phyloP scores from a whole-genome alignment of 306 rosid genomes.

The Begonia fuchsioides region DNA sequence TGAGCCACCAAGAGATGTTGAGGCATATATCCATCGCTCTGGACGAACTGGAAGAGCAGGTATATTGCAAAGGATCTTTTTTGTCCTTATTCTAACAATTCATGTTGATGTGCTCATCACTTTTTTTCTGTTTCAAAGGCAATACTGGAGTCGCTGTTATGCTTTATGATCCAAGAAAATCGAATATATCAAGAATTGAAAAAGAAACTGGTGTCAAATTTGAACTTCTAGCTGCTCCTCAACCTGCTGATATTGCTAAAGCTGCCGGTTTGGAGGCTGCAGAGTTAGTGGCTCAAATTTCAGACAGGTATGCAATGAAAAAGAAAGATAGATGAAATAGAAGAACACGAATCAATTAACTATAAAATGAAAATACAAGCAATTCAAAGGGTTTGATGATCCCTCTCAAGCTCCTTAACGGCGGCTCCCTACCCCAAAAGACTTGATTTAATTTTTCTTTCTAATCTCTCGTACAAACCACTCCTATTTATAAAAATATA shows the following conservation, averaged over 20 bases:
- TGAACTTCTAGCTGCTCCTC: slow-evolving; percentile 72
- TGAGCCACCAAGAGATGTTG: slow-evolving; percentile 94
- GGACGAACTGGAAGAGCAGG: slow-evolving; percentile 99
- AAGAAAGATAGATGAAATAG: too few species aligned
- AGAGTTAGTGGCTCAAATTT: slow-evolving; percentile 40
- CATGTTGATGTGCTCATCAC: too few species aligned
- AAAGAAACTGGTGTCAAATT: slow-evolving; percentile 82
- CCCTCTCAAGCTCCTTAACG: too few species aligned
- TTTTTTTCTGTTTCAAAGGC: slow-evolving; percentile 26
- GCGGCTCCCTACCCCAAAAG: too few species aligned
- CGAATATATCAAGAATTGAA: slow-evolving; percentile 56
- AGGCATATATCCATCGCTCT: slow-evolving; percentile 91
- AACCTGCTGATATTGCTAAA: slow-evolving; percentile 71
- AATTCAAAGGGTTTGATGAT: too few species aligned
- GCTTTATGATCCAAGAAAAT: slow-evolving; percentile 71
- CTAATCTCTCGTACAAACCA: too few species aligned
- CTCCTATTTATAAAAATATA: too few species aligned
- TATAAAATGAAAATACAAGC: too few species aligned
- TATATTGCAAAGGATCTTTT: slow-evolving; percentile 1
- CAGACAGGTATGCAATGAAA: slow-evolving; percentile 82
- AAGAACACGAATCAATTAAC: too few species aligned
- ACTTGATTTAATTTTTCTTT: too few species aligned
- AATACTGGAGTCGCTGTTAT: slow-evolving; percentile 85
- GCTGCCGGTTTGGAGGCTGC: slow-evolving; percentile 62
- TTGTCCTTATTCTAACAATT: too few species aligned